phyloP scores from a whole-genome alignment of 345 rosid genomes.

The Sonneratia caseolaris region DNA sequence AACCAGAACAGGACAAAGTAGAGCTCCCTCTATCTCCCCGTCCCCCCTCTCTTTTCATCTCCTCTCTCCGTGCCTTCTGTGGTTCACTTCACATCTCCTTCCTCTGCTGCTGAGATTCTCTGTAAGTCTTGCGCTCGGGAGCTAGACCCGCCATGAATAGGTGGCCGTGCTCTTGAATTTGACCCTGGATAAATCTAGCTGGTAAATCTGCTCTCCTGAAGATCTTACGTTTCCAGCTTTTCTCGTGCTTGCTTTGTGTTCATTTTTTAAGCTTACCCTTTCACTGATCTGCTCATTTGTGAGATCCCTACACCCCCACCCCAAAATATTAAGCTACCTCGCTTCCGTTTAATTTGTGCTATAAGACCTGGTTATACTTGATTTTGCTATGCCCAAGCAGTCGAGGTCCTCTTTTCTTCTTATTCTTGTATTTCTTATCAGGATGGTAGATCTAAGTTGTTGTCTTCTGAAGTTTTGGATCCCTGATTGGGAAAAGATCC shows the following conservation, averaged over 20 bases:
- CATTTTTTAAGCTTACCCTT: neutral
- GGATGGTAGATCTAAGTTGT: neutral
- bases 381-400: neutral
- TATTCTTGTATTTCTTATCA: neutral
- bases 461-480: neutral
- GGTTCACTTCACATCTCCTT: neutral
- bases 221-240: neutral
- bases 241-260: neutral
- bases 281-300: neutral
- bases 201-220: neutral
- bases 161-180: neutral
- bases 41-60: neutral
- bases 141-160: neutral
- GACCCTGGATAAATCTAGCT: neutral
- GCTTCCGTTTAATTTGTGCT: neutral
- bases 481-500: neutral
- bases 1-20: neutral
- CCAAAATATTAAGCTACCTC: neutral
- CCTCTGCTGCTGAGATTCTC: neutral
- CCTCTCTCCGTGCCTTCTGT: neutral
- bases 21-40: neutral
- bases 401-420: neutral
- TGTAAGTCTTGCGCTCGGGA: neutral
- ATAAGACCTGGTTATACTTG: neutral
- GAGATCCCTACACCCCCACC: neutral